These are phyloP conservation scores for Takashimella tepidaria DNA, from an alignment of 1,284 basidiomycete genomes.

Conservation along the genomic window DNA sequence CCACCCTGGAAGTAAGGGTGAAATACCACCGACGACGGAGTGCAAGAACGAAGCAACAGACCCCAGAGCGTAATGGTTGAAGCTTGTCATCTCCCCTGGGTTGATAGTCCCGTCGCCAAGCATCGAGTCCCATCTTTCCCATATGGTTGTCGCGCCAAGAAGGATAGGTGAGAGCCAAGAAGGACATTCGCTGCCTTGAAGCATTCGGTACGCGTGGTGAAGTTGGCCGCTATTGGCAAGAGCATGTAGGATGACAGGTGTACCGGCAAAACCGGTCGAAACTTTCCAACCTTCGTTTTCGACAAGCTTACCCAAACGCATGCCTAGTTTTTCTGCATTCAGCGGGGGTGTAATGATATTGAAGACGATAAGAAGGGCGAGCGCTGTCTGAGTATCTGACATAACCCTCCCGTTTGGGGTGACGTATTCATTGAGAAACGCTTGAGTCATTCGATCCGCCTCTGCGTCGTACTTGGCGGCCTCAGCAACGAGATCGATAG, in stretches of 20 bases:
- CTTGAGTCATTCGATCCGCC: background rate
- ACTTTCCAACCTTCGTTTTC: constrained; percentile 8
- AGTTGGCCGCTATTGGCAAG: constrained; percentile 16
- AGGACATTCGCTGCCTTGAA: constrained; percentile 19
- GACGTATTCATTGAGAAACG: constrained; percentile 12
- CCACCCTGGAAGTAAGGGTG: constrained; percentile 14
- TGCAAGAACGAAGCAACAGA: constrained; percentile 17
- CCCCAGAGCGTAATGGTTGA: constrained; percentile 22
- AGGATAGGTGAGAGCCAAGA: constrained; percentile 20
- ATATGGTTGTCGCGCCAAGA: constrained; percentile 25
- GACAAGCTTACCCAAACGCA: constrained; percentile 14
- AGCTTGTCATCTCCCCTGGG: constrained; percentile 22
- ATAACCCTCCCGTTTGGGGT: constrained; percentile 10
- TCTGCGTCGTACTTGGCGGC: background rate
- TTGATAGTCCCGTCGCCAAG: constrained; percentile 22
- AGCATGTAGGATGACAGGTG: constrained; percentile 21
- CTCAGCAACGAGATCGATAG: constrained; percentile 15
- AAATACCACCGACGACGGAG: constrained; percentile 12
- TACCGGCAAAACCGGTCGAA: constrained; percentile 21
- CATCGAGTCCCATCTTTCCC: constrained; percentile 25
- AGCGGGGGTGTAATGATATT: constrained; percentile 5
- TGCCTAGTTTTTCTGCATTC: background rate
- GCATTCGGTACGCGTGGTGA: constrained; percentile 23
- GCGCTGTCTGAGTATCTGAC: constrained; percentile 12
- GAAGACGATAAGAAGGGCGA: constrained; percentile 10